phyloP scores from a whole-genome alignment of 2,329 filamentous ascomycete species.

The Ampelomyces quisqualis region DNA sequence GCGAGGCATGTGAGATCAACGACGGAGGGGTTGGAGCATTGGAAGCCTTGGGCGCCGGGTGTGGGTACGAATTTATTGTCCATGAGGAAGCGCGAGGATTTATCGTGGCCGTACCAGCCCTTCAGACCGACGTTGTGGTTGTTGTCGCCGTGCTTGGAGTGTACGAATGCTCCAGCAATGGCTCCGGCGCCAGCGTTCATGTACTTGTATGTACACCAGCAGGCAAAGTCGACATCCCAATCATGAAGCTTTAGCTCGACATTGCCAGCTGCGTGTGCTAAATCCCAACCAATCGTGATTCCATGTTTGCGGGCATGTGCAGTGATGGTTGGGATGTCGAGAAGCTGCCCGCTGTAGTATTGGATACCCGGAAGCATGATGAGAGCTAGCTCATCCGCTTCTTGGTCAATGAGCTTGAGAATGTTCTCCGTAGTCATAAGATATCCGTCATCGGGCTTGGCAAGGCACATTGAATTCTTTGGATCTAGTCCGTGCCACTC shows the following conservation, averaged over 20 bases:
- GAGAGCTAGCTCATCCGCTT: conserved; percentile 70
- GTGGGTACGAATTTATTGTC: conserved; percentile 76
- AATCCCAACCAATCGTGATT: conserved; percentile 80
- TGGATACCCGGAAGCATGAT: conserved; percentile 83
- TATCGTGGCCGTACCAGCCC: conserved; percentile 87
- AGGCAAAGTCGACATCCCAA: conserved; percentile 88
- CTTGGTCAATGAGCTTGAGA: conserved; percentile 68
- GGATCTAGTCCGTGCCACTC: conserved; percentile 66
- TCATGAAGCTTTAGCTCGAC: conserved; percentile 76
- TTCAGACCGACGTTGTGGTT: conserved; percentile 65
- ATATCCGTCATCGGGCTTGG: conserved; percentile 65
- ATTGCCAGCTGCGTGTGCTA: conserved; percentile 83
- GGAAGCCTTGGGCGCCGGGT: conserved; percentile 75
- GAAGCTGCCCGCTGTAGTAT: conserved; percentile 85
- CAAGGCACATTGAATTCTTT: conserved; percentile 68
- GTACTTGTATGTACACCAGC: conserved; percentile 95
- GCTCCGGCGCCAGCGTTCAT: conserved; percentile 80
- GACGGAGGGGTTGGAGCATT: conserved; percentile 79
- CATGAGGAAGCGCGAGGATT: conserved; percentile 77
- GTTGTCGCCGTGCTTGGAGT: conserved; percentile 68
- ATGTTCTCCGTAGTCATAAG: conserved; percentile 67
- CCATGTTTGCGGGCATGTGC: conserved; percentile 68
- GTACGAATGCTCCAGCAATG: conserved; percentile 78
- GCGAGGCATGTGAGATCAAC: conserved; percentile 76
- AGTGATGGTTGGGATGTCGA: conserved; percentile 80